These are phyloP conservation scores for Aspergillus saccharolyticus DNA, from an alignment of 495 filamentous ascomycete genomes.

Conservation along the genomic window DNA sequence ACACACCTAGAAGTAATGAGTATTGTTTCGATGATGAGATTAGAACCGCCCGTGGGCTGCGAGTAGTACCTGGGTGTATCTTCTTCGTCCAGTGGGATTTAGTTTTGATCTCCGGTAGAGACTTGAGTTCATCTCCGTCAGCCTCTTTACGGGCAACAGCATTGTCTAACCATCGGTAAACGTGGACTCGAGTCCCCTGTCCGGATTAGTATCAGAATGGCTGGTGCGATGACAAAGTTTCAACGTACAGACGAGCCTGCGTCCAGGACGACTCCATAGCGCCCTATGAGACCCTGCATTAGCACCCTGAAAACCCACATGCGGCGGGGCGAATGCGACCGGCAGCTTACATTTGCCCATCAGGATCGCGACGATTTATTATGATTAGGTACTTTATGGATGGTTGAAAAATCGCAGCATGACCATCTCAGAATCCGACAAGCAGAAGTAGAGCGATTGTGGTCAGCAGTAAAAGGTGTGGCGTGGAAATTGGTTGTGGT, in stretches of 20 bases:
- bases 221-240: background rate
- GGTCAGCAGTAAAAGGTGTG: background rate
- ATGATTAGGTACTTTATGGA: slow-evolving; percentile 5
- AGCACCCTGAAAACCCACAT: background rate
- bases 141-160: slow-evolving; percentile 59
- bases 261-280: slow-evolving; percentile 65
- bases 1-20: slow-evolving; percentile 57
- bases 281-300: slow-evolving; percentile 16
- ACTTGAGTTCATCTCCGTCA: slow-evolving; percentile 54
- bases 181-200: slow-evolving; percentile 82
- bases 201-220: slow-evolving; percentile 3
- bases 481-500: background rate
- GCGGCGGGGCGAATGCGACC: slow-evolving; percentile 3
- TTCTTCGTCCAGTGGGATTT: slow-evolving; percentile 90
- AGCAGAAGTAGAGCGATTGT: background rate
- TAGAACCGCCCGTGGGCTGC: background rate
- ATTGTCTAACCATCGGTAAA: slow-evolving; percentile 87
- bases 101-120: slow-evolving; percentile 73
- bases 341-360: slow-evolving; percentile 47
- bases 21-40: background rate
- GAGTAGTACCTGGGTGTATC: slow-evolving; percentile 64
- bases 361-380: slow-evolving; percentile 20
- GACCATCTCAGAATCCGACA: slow-evolving; percentile 40
- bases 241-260: slow-evolving; percentile 60
- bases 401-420: slow-evolving; percentile 28